These are phyloP conservation scores for Elongisporangium senticosum DNA, from an alignment of 352 stramenopile genomes.

Conservation along the genomic window DNA sequence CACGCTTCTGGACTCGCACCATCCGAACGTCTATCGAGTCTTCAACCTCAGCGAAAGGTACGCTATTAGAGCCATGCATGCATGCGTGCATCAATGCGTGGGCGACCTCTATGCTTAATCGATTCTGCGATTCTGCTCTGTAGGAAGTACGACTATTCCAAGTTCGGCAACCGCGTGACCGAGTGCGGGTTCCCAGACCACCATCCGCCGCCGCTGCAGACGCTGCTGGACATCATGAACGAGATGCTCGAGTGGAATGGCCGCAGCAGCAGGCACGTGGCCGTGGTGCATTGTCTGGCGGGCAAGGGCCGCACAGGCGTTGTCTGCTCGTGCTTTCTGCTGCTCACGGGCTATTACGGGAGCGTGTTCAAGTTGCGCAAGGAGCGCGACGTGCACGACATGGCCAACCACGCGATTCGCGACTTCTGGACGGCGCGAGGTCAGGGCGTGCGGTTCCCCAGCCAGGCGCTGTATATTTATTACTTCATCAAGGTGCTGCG, in stretches of 20 bases:
- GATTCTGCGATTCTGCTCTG: too few relatives aligned
- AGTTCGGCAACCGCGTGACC: conserved; percentile 64
- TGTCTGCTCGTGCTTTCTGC: conserved; percentile 76
- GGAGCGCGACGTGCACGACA: conserved; percentile 53
- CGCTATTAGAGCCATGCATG: background rate
- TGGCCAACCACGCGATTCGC: conserved; percentile 60
- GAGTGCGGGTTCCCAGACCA: conserved; percentile 82
- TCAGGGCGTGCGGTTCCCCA: conserved; percentile 78
- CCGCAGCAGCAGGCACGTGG: conserved; percentile 55
- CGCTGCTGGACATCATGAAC: conserved; percentile 82
- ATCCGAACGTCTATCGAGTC: conserved; percentile 62
- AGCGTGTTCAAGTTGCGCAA: conserved; percentile 60
- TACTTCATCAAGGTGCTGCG: conserved; percentile 79
- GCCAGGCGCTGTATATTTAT: conserved; percentile 84
- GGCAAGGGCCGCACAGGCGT: conserved; percentile 80
- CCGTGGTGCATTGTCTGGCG: conserved; percentile 77
- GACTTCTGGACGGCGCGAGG: conserved; percentile 76
- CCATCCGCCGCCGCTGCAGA: conserved; percentile 68
- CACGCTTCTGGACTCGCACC: conserved; percentile 58
- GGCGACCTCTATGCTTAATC: too few relatives aligned
- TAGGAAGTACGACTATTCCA: conserved; percentile 67
- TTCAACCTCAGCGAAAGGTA: conserved; percentile 83
- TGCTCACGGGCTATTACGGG: conserved; percentile 72
- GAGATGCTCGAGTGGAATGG: conserved; percentile 77
- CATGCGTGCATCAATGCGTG: too few relatives aligned